Conservation (phyloP, 2,329 filamentous ascomycete species). For the Ceratocystiopsis sp. region DNA sequence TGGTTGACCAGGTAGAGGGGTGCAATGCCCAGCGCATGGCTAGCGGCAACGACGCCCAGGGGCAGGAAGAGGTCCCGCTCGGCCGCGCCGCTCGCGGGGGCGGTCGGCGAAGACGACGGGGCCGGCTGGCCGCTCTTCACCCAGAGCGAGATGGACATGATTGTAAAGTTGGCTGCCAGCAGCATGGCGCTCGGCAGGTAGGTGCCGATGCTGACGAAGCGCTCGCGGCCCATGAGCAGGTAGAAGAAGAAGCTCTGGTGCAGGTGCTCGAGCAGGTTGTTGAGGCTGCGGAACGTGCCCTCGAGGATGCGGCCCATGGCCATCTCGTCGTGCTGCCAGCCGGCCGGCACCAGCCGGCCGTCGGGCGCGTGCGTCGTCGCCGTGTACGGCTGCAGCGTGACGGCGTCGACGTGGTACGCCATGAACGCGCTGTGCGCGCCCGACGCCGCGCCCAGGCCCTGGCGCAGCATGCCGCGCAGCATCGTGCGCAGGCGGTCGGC, state of each 20-base stretch:
- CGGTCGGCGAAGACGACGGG: slow-evolving; percentile 14
- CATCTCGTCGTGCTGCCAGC: slow-evolving; percentile 98
- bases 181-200: slow-evolving; percentile 98
- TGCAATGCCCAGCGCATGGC: slow-evolving; percentile 61
- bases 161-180: slow-evolving; percentile 82
- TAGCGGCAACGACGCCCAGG: slow-evolving; percentile 50
- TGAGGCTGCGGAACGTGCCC: slow-evolving; percentile 80
- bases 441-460: slow-evolving; percentile 74
- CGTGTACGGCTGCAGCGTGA: slow-evolving; percentile 68
- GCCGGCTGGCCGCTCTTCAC: slow-evolving; percentile 54
- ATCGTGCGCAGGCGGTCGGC: slow-evolving; percentile 71
- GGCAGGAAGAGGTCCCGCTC: slow-evolving; percentile 58
- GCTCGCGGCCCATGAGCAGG: slow-evolving; percentile 73
- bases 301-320: slow-evolving; percentile 78
- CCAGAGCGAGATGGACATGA: slow-evolving; percentile 92
- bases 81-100: slow-evolving; percentile 14
- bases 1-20: slow-evolving; percentile 82
- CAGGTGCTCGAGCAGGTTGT: slow-evolving; percentile 89
- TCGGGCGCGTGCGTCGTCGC: slow-evolving; percentile 4
- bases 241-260: slow-evolving; percentile 99
- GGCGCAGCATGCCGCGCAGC: slow-evolving; percentile 80
- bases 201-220: slow-evolving; percentile 95
- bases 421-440: slow-evolving; percentile 94
- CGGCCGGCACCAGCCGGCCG: slow-evolving; percentile 37
- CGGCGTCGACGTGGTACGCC: slow-evolving; percentile 90